Percentiles rank a stretch among this genome's conserved stretches.
These are phyloP conservation scores for Phaffomyces antillensis DNA, from an alignment of 805 yeast genomes.

Conservation along the genomic window DNA sequence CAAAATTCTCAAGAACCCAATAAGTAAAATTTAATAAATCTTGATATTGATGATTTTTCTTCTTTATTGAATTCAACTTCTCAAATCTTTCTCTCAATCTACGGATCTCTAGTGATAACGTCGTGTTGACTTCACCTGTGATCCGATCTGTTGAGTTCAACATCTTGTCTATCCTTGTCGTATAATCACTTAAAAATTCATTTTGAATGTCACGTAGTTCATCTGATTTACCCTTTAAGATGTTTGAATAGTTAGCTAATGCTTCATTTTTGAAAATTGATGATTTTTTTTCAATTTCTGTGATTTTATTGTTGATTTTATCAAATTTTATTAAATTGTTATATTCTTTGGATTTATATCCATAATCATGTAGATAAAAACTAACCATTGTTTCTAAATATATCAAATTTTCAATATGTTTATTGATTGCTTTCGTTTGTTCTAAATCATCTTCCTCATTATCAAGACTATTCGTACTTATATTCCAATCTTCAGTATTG, in stretches of 20 bases:
- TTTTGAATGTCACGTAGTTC: conserved; percentile 14
- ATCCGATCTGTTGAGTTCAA: conserved; percentile 60
- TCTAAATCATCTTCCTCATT: conserved; percentile 13
- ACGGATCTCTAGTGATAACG: conserved; percentile 55
- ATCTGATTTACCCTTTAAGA: conserved; percentile 15
- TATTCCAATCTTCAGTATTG: neutral
- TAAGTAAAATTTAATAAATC: conserved; percentile 34
- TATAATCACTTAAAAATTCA: conserved; percentile 22
- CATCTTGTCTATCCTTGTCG: conserved; percentile 51
- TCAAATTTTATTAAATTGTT: conserved; percentile 8
- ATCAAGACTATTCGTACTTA: neutral
- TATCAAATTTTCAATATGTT: conserved; percentile 5
- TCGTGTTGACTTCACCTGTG: conserved; percentile 67
- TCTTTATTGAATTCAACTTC: conserved; percentile 27
- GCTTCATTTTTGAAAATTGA: conserved; percentile 1
- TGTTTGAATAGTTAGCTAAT: conserved; percentile 7
- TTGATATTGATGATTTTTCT: conserved; percentile 23
- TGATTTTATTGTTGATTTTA: conserved; percentile 6
- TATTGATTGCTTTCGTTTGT: conserved; percentile 13
- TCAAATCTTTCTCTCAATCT: conserved; percentile 44
- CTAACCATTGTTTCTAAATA: conserved; percentile 5
- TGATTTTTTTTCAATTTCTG: conserved; percentile 4
- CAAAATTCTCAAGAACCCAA: conserved; percentile 40
- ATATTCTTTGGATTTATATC: conserved; percentile 10
- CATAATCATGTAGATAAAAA: conserved; percentile 19